Conservation (phyloP, 2,329 filamentous ascomycete genomes). For the Phyllosticta paracitricarpa region DNA sequence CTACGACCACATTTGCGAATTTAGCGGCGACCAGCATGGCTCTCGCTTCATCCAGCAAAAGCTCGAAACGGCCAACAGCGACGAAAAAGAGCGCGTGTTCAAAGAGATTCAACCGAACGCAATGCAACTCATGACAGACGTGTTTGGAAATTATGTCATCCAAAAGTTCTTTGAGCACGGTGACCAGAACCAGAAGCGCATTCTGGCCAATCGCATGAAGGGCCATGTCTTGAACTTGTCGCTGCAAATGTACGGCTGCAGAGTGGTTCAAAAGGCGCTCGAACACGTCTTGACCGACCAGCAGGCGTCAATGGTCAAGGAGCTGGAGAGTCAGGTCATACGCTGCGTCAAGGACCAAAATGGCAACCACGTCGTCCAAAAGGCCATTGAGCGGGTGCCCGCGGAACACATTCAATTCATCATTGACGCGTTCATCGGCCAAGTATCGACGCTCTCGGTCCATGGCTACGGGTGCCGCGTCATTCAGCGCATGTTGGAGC, state of each 20-base stretch:
- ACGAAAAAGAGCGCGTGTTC: conserved; percentile 89
- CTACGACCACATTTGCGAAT: conserved; percentile 79
- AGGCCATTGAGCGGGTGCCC: conserved; percentile 74
- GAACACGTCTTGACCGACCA: conserved; percentile 89
- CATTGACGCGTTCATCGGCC: conserved; percentile 66
- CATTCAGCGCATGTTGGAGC: conserved; percentile 82
- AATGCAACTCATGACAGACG: conserved; percentile 84
- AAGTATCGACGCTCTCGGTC: conserved; percentile 62
- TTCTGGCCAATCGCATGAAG: conserved; percentile 77
- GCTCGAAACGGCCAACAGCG: conserved; percentile 83
- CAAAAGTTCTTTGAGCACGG: conserved; percentile 97
- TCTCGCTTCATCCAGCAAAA: conserved; percentile 94
- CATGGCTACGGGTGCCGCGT: conserved; percentile 88
- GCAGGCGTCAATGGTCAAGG: conserved; percentile 71
- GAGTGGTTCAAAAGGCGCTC: conserved; percentile 92
- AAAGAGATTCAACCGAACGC: conserved; percentile 76
- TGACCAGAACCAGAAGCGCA: conserved; percentile 84
- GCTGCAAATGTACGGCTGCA: conserved; percentile 82
- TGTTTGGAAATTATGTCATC: conserved; percentile 97
- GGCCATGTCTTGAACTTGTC: conserved; percentile 73
- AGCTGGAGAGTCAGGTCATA: conserved; percentile 67
- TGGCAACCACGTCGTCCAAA: conserved; percentile 94
- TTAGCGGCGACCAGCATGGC: conserved; percentile 89
- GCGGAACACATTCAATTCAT: conserved; percentile 75
- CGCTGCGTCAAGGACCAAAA: conserved; percentile 77